Base-by-base conservation (phyloP, 352 stramenopile genomes). In the Aphanomyces euteiches region DNA sequence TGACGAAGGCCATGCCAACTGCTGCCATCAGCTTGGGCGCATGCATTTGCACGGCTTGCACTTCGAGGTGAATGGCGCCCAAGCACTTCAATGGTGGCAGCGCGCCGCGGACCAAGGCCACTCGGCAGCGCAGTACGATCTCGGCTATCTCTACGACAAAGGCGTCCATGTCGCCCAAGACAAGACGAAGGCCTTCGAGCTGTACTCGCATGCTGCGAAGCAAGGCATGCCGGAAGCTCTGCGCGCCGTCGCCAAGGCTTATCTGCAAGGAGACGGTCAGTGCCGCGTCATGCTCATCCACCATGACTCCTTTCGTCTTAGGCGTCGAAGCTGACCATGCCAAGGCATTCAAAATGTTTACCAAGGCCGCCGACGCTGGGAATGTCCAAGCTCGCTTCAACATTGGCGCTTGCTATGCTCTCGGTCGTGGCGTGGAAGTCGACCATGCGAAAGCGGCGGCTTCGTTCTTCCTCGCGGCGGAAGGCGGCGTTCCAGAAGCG, bases 1-100 rank as follows among this genome's bases (percentile, higher is more conserved):
- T 1, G 84, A 91, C 57, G 76, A 78, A 7, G 86, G 84, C 17
- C 84, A 93, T 72, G 79, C 77, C 45, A 77, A 79, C 58, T 89
- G 79, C 56, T 90, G 84, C 74, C 83, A 93, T 56, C 83, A 92
- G 56, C 71, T 92, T 5, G 86, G 86, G 53, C 91, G 89, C 71
- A 79, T 93, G 10, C 85, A 79, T 41, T 86, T 90, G 65, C 75
- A 85, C 50, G 82, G 84, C 45, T 41, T 69, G 48, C 78, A 73
- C 59, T 66, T 78, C 17, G 63, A 73, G 4, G 68, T 79, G 12
- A 72, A 89, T 67, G 63, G 78, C 28, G 74, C 68, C 21, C 64
- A 54, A 4, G 82, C 87, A 48, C 69, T 93, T 17, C 56, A 78
- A 15, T 93, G 92, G 76, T 95, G 84, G 84, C 74, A 67, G 5